Evolutionary conservation across 2,329 filamentous ascomycete species (phyloP).

Genomic region (Alternaria brassicae): DNA sequence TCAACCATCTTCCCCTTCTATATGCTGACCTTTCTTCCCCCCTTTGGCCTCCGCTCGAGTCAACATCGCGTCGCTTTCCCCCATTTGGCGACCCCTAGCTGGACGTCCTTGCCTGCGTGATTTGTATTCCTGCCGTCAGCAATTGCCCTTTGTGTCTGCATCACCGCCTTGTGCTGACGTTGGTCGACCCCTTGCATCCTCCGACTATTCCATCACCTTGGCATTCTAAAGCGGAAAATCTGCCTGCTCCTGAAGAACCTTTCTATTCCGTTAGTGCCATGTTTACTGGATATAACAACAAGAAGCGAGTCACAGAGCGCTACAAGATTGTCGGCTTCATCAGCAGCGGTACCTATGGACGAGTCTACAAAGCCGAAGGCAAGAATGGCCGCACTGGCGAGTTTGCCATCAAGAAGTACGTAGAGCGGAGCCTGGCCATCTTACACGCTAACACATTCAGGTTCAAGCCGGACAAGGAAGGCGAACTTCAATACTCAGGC

Average conservation of each 20-base stretch:
- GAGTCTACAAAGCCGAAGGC: slow-evolving; percentile 93
- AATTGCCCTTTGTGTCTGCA: slow-evolving; percentile 13
- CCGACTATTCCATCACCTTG: neutral
- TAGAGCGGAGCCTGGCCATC: slow-evolving; percentile 13
- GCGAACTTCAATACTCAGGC: slow-evolving; percentile 94
- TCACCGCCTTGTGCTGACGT: slow-evolving; percentile 1
- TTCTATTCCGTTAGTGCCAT: slow-evolving; percentile 45
- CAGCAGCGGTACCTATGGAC: slow-evolving; percentile 95
- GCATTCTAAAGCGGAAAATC: slow-evolving; percentile 5
- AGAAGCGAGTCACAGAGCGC: slow-evolving; percentile 87
- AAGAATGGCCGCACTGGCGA: slow-evolving; percentile 77
- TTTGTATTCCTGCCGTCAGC: slow-evolving; percentile 20
- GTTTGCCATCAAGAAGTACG: slow-evolving; percentile 96
- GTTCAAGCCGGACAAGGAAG: slow-evolving; percentile 98
- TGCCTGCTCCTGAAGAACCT: slow-evolving; percentile 26
- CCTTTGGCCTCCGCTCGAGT: slow-evolving; percentile 6
- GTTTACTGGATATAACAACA: slow-evolving; percentile 65
- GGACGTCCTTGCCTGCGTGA: slow-evolving; percentile 26
- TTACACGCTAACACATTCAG: slow-evolving; percentile 47
- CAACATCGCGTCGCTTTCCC: neutral
- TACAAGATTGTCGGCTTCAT: slow-evolving; percentile 99
- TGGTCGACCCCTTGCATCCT: slow-evolving; percentile 5
- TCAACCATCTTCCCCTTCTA: neutral
- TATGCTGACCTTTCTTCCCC: slow-evolving; percentile 4
- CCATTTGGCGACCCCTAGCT: slow-evolving; percentile 19